These are phyloP conservation scores for Selaginella tamariscina DNA, from an alignment of 75 land plant species.

Conservation along the genomic window DNA sequence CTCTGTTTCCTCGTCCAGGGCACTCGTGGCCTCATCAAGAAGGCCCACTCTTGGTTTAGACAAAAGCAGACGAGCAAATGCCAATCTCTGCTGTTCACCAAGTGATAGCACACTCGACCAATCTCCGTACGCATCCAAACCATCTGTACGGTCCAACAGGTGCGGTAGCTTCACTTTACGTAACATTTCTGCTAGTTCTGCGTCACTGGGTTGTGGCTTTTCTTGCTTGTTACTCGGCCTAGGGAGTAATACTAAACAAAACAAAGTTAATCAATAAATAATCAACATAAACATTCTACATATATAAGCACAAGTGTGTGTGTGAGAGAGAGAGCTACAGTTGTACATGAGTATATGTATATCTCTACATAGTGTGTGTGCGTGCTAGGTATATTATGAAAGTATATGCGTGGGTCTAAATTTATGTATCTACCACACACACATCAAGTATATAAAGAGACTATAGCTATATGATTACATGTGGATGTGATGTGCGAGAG, in stretches of 20 bases:
- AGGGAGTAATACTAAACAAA: background rate
- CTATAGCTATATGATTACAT: no score
- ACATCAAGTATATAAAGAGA: no score
- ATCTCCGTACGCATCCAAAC: slow-evolving; percentile 54
- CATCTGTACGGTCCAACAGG: slow-evolving; percentile 48
- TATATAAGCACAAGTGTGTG: no score
- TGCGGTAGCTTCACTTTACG: slow-evolving; percentile 58
- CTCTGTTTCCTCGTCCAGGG: slow-evolving; percentile 91
- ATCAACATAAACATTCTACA: no score
- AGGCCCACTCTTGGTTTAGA: slow-evolving; percentile 62
- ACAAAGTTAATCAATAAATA: background rate
- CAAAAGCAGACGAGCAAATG: slow-evolving; percentile 89
- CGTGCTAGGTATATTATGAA: background rate
- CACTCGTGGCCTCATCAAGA: slow-evolving; percentile 94
- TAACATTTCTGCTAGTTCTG: slow-evolving; percentile 42
- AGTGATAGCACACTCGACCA: slow-evolving; percentile 97
- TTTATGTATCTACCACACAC: no score
- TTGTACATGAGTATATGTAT: background rate
- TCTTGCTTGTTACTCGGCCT: slow-evolving; percentile 12
- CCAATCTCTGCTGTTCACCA: slow-evolving; percentile 97
- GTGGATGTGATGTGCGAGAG: slow-evolving; percentile 7
- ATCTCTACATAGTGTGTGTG: background rate
- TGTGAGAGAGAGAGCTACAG: background rate
- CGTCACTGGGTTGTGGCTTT: slow-evolving; percentile 36
- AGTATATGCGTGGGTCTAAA: slow-evolving; percentile 2